Base-by-base conservation (phyloP, 139 green algal species). In the Chlorella sp. region DNA sequence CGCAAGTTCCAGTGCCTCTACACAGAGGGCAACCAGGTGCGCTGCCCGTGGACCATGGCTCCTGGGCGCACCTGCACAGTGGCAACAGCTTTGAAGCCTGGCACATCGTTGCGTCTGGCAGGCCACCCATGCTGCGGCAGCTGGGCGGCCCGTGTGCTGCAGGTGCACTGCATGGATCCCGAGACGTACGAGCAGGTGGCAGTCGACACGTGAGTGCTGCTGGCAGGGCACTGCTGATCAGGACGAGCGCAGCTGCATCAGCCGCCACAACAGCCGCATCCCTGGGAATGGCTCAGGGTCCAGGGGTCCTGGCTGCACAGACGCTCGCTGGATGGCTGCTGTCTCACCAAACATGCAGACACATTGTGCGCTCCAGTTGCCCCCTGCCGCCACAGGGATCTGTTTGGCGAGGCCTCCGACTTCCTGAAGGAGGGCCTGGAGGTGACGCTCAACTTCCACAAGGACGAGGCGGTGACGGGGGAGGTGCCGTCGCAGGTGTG, bases 101-200 rank as follows among this genome's bases (percentile, higher is more conserved):
- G 28, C 36, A 15, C 69, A 76, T 18, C 26, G 30, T 11, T 44
- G 65, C 28, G 21, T 5, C 15, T 9, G 65, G 15, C 30, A 32
- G 36, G 15, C 69, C 36, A 25, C n/a, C 30, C 64, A n/a, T 21
- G 32, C 63, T 44, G 28, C 30, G 28, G 0, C 16, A 25, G 9
- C 28, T 71, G 12, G 16, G 30, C 47, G n/a, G 44, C 17, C 47
- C 7, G 17, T 56, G 3, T 21, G 16, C 36, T 73, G 63, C 80
- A 89, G 25, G 39, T 91, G 36, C 85, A 91, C 85, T 88, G 75
- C 39, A 90, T 92, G 88, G 78, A 92, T 41, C 65, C 85, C 18
- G 60, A 89, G 2, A 87, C 73, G 38, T 92, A 80, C 67, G 85
- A 92, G 80, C 88, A 92, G 85, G 68, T 91, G 80, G 21, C 73